Conservation (phyloP, 2,329 filamentous ascomycete species). For the Penicillium italicum region DNA sequence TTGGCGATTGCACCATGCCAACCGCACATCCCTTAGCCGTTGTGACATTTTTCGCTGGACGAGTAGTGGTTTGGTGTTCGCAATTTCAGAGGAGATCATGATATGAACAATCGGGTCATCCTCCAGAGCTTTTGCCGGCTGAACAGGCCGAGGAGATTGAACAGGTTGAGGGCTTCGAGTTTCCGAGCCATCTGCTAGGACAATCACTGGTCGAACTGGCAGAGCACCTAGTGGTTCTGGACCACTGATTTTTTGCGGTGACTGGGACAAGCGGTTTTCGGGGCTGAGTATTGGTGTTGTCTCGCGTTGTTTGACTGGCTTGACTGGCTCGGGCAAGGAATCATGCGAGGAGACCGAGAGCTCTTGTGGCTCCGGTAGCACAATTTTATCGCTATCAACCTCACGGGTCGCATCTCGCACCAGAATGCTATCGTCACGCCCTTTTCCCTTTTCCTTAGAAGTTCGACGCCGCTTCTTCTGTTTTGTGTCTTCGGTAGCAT, state of each 20-base stretch:
- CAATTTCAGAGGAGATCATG: constrained; percentile 65
- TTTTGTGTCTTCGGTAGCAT: constrained; percentile 8
- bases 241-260: neutral
- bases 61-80: constrained; percentile 57
- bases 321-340: neutral
- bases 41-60: constrained; percentile 66
- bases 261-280: neutral
- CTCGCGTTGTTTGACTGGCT: neutral
- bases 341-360: neutral
- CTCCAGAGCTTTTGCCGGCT: constrained; percentile 1
- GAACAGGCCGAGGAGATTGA: neutral
- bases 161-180: neutral
- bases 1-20: constrained; percentile 67
- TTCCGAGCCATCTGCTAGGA: neutral
- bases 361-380: neutral
- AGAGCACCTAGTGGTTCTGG: neutral
- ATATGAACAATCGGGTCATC: constrained; percentile 57
- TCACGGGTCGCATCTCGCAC: too few relatives aligned
- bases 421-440: neutral
- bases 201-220: neutral
- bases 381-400: neutral
- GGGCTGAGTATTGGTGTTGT: neutral
- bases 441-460: constrained; percentile 18
- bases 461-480: constrained; percentile 25
- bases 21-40: constrained; percentile 62